These are phyloP conservation scores for Luvunga scandens DNA, from an alignment of 345 rosid species.

Conservation along the genomic window DNA sequence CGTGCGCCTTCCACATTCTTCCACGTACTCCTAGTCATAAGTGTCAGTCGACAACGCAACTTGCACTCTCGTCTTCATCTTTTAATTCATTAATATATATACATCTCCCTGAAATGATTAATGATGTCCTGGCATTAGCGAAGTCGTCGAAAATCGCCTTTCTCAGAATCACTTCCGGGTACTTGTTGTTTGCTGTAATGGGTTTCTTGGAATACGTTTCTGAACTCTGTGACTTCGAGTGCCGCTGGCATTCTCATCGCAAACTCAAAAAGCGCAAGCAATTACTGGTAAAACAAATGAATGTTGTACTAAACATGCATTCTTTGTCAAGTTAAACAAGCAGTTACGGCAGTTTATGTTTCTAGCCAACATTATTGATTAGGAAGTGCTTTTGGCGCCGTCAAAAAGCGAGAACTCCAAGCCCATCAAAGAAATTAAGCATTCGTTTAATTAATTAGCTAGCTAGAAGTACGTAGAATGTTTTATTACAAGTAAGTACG, in stretches of 20 bases:
- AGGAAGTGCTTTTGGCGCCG: too few species aligned
- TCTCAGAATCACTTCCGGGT: background rate
- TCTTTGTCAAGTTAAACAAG: too few species aligned
- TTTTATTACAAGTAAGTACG: too few species aligned
- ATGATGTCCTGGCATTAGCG: too few species aligned
- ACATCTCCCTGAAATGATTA: too few species aligned
- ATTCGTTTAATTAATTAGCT: too few species aligned
- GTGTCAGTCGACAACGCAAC: background rate
- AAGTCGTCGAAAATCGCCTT: background rate
- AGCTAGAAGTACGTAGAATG: too few species aligned
- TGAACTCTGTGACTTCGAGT: conserved; percentile 4
- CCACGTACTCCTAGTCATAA: background rate
- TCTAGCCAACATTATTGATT: background rate
- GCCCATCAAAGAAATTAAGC: too few species aligned
- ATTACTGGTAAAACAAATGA: conserved; percentile 11
- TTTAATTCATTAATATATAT: too few species aligned
- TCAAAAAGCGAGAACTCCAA: too few species aligned
- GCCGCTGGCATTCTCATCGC: background rate
- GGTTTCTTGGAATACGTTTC: conserved; percentile 6
- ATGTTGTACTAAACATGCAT: too few species aligned
- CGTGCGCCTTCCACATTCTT: conserved; percentile 1
- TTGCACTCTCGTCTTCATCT: background rate
- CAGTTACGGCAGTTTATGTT: background rate
- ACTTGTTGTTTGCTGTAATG: conserved; percentile 2
- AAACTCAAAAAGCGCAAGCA: conserved; percentile 12